Evolutionary conservation across 208 protist genomes (phyloP).

Genomic region (Acanthamoeba castellanii): DNA sequence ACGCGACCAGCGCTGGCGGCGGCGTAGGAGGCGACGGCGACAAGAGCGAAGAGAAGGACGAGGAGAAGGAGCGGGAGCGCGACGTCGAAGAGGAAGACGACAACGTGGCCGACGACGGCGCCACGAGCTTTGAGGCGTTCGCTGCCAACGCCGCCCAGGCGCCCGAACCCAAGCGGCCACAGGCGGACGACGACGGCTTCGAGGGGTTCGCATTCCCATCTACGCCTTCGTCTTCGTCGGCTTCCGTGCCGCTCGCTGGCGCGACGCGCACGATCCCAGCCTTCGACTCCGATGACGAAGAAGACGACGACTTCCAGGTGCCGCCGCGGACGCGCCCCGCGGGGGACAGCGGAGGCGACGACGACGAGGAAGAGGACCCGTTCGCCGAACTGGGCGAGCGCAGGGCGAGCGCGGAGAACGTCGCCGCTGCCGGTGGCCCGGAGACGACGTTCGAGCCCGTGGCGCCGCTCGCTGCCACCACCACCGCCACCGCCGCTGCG

Average conservation of each 20-base stretch:
- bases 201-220: background rate
- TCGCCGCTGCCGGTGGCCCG: background rate
- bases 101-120: background rate
- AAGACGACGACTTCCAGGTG: background rate
- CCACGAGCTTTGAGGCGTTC: slow-evolving; percentile 12
- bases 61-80: background rate
- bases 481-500: background rate
- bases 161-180: background rate
- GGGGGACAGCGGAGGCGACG: background rate
- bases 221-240: too few species aligned
- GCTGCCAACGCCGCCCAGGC: background rate
- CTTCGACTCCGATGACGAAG: background rate
- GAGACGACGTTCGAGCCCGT: background rate
- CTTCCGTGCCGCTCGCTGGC: too few species aligned
- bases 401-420: background rate
- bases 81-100: background rate
- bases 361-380: background rate
- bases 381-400: background rate
- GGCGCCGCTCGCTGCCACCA: too few species aligned
- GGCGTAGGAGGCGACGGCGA: background rate
- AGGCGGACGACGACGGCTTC: background rate
- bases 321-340: background rate
- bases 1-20: background rate
- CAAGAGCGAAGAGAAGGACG: background rate
- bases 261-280: background rate